Evolutionary conservation across 345 rosid species (phyloP).

Genomic region (Sisymbrium altissimum): DNA sequence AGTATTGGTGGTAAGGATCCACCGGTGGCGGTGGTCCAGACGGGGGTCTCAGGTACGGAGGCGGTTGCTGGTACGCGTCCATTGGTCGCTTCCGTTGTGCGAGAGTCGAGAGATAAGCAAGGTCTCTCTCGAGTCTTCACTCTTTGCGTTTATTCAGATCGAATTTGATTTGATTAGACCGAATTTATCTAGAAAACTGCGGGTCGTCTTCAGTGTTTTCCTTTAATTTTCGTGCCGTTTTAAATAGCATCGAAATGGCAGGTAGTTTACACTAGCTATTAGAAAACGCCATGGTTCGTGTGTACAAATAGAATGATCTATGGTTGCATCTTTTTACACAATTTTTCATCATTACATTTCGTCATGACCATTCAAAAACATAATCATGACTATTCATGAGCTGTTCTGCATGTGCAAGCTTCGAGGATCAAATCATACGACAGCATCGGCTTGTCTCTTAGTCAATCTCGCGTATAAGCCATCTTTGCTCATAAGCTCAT

Average conservation of each 20-base stretch:
- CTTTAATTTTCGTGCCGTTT: not conserved
- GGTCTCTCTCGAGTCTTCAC: not conserved
- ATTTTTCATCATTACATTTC: constrained; percentile 9
- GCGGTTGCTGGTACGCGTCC: constrained; percentile 59
- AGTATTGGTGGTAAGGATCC: constrained; percentile 42
- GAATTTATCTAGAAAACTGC: constrained; percentile 8
- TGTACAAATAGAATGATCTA: not conserved
- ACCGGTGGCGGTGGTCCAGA: constrained; percentile 40
- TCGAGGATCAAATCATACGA: constrained; percentile 46
- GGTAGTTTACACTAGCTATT: not conserved
- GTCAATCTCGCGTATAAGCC: constrained; percentile 81
- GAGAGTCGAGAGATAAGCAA: not conserved
- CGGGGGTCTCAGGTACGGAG: constrained; percentile 48
- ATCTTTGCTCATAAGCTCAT: constrained; percentile 65
- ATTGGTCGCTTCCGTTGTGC: constrained; percentile 15
- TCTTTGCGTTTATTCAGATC: not conserved
- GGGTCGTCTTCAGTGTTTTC: not conserved
- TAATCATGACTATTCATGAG: constrained; percentile 1
- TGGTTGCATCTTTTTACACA: constrained; percentile 17
- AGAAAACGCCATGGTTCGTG: not conserved
- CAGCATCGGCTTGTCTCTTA: constrained; percentile 85
- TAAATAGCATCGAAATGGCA: not conserved
- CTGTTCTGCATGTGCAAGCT: not conserved
- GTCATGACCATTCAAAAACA: constrained; percentile 29
- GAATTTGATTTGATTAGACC: constrained; percentile 5